Percentiles rank a stretch among this genome's conserved stretches.
Conservation (phyloP, 1,284 basidiomycete genomes). For the Apiotrichum laibachii region DNA sequence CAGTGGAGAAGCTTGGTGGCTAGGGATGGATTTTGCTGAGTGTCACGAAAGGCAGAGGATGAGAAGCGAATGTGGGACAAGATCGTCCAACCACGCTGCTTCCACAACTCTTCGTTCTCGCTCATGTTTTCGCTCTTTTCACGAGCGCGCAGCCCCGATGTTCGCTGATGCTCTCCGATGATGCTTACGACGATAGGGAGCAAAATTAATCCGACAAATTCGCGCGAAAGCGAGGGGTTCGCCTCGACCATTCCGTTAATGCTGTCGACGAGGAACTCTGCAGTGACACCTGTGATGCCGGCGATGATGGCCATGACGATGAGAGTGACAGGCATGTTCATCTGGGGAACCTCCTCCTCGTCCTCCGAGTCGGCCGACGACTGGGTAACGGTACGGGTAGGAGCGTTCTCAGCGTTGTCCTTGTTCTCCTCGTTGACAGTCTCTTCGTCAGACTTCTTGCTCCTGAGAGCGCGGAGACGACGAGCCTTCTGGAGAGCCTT, state of each 20-base stretch:
- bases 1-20: no score
- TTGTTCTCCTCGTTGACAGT: background rate
- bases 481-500: slow-evolving; percentile 22
- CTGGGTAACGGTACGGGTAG: background rate
- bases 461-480: slow-evolving; percentile 21
- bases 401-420: background rate
- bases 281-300: slow-evolving; percentile 62
- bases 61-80: no score
- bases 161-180: no score
- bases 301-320: slow-evolving; percentile 42
- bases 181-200: slow-evolving; percentile 31
- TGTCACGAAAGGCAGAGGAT: no score
- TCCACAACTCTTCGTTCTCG: no score
- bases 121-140: no score
- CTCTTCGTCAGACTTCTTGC: slow-evolving; percentile 20
- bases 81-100: no score
- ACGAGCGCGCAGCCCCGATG: no score
- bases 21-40: no score
- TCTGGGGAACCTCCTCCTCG: slow-evolving; percentile 52
- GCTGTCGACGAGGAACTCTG: slow-evolving; percentile 60
- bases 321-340: slow-evolving; percentile 56
- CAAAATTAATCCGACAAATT: slow-evolving; percentile 81
- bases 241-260: slow-evolving; percentile 48
- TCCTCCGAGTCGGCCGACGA: slow-evolving; percentile 26
- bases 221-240: slow-evolving; percentile 57